Base-by-base conservation (phyloP, 1,284 basidiomycete genomes). In the Entoloma clypeatum region DNA sequence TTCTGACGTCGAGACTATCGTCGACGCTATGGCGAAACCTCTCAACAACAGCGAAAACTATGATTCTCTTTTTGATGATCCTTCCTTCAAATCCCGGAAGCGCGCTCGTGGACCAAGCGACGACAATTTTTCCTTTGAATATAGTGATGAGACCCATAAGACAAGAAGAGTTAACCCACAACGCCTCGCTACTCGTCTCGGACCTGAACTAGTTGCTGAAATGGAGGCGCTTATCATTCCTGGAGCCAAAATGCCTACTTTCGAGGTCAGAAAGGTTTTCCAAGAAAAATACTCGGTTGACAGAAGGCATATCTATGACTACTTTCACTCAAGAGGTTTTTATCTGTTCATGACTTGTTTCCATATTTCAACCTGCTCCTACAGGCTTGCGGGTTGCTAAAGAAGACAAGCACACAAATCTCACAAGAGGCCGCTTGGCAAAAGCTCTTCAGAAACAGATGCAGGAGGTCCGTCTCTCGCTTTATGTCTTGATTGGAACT, bases 261-360 rank as follows among this genome's bases (percentile, higher is more conserved):
- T 84, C 53, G 67, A 74, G n/a, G 64, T 78, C 36, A 72, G 83
- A 43, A 81, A 81, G 50, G 74, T 73, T 48, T 72, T 86, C 22
- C 83, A 86, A 57, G 71, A 75, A 53, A 72, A 76, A 36, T 82
- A 80, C 56, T 69, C 67, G 44, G 77, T 83, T 41, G 82, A 86
- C 56, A 68, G 83, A 48, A 66, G 83, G 49, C 82, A 84, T 49
- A 77, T 86, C 49, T 86, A 86, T 54, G 83, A 86, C 57, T 86
- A 84, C 58, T 85, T 83, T 60, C 83, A 85, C 57, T 73, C 72
- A 21, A 59, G 70, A 65, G 73, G 72, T 69, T 32, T 6, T 32
- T 21, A 10, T 18, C 18, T 11, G 23, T 27, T 18, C 5, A 3
- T 24, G 24, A 3, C 27, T 28, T 6, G 28, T 23, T 13, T 14